Base-by-base conservation (phyloP, 441 rosid genomes). In the Mallotus repandus region DNA sequence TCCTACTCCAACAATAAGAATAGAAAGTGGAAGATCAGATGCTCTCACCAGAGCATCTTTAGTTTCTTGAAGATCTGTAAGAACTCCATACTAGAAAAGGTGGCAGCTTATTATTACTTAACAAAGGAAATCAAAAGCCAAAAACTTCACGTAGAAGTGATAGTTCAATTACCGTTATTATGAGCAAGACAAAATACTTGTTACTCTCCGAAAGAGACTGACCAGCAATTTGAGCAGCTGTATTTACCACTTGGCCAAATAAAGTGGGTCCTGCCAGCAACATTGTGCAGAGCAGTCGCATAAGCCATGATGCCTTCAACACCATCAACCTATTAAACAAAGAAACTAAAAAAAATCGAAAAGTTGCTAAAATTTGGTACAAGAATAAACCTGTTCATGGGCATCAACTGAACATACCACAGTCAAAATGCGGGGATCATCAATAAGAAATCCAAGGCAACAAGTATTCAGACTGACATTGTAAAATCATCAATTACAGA, bases 1-100 rank as follows among this genome's bases (percentile, higher is more conserved):
- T 79, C 98, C 98, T 11, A 91, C 97, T 69, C 97, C 98, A 61
- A 91, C 91, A 15, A 91, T 90, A 63, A 94, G 91, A 78, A 94
- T 88, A 38, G 97, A 94, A 69, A 92, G 72, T 14, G 98, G 98
- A 19, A 93, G 90, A 80, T 91, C 97, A 25, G 97, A 93, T 66
- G 97, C 98, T 77, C 83, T 87, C 74, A 93, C 98, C 21, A 93
- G 72, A 53, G 96, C 87, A 73, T 93, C 91, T 78, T 79, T 89
- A 21, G 97, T 91, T 78, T 93, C 98, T 85, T 93, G 97, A 52
- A 93, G 87, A 85, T 93, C 98, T 0, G 96, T 85, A 5, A 93
- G 75, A 59, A 93, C 94, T 59, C 96, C 97, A 81, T 91, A 97
- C 97, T 91, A 67, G 25, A 69, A 43, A 79, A 68, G 55, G 46